Evolutionary conservation across 1,139 yeast genomes (phyloP).

Genomic region (Yamadazyma buinensis): DNA sequence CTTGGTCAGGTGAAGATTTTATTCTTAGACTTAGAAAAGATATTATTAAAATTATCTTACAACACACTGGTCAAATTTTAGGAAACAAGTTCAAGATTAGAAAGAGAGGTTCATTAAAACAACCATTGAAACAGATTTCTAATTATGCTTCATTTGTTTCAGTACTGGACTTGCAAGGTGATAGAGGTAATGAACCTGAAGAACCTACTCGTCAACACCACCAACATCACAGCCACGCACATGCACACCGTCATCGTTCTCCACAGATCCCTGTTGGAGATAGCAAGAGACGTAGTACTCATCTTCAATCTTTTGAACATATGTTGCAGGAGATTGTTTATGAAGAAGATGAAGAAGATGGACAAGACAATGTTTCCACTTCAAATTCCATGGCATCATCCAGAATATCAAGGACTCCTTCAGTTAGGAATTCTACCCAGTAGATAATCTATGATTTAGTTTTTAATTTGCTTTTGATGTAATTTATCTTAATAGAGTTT

Average conservation of each 20-base stretch:
- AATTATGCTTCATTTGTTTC: constrained; percentile 38
- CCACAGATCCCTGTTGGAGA: background rate
- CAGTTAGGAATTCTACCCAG: constrained; percentile 16
- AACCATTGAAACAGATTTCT: constrained; percentile 44
- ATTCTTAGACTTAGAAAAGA: constrained; percentile 63
- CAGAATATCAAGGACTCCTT: constrained; percentile 53
- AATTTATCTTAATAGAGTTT: too few relatives aligned
- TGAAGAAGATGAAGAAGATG: constrained; percentile 15
- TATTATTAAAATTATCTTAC: constrained; percentile 61
- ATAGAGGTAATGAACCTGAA: constrained; percentile 19
- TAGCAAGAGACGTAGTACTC: background rate
- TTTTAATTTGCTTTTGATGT: too few relatives aligned
- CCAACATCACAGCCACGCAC: constrained; percentile 7
- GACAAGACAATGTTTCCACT: constrained; percentile 5
- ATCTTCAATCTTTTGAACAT: constrained; percentile 12
- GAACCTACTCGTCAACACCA: constrained; percentile 9
- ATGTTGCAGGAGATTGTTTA: constrained; percentile 15
- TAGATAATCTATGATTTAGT: too few relatives aligned
- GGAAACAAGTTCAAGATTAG: constrained; percentile 65
- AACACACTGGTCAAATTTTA: constrained; percentile 75
- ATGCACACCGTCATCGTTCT: constrained; percentile 3
- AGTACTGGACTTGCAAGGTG: constrained; percentile 34
- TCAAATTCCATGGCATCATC: background rate
- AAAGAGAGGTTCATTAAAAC: constrained; percentile 22
- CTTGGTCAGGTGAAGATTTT: constrained; percentile 80